These are phyloP conservation scores for Breviolum minutum DNA, from an alignment of 73 alveolate species.

Conservation along the genomic window DNA sequence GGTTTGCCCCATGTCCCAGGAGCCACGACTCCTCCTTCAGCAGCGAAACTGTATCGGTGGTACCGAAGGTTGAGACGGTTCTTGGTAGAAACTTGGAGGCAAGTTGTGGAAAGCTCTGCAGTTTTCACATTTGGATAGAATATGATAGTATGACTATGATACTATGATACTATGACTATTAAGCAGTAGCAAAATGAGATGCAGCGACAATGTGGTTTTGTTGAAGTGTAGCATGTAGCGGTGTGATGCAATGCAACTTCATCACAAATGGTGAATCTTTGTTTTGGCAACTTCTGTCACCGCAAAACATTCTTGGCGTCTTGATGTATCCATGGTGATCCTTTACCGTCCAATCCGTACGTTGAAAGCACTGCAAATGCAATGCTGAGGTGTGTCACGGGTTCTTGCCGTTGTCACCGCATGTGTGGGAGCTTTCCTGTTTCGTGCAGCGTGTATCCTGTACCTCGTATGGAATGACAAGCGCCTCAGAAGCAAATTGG, in stretches of 20 bases:
- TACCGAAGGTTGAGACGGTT: constrained; percentile 37
- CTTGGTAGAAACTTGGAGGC: constrained; percentile 32
- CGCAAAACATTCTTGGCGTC: no score
- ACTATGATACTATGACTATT: no score
- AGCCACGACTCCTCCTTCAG: constrained; percentile 20
- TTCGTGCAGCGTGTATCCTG: constrained; percentile 83
- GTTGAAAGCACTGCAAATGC: no score
- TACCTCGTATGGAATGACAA: constrained; percentile 58
- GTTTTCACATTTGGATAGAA: no score
- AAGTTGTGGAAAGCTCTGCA: neutral
- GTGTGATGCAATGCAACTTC: neutral
- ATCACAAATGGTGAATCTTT: neutral
- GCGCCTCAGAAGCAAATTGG: neutral
- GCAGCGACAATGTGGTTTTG: neutral
- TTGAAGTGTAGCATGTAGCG: neutral
- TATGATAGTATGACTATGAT: no score
- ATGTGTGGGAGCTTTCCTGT: constrained; percentile 77
- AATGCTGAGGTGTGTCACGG: constrained; percentile 56
- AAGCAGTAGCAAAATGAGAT: neutral
- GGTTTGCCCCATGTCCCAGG: neutral
- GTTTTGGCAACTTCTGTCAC: neutral
- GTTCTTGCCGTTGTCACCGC: constrained; percentile 76
- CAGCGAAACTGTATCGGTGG: neutral
- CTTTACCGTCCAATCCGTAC: no score
- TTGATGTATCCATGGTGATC: no score